phyloP scores from a whole-genome alignment of 2,329 filamentous ascomycete genomes.

The Arachnomyces sp. region DNA sequence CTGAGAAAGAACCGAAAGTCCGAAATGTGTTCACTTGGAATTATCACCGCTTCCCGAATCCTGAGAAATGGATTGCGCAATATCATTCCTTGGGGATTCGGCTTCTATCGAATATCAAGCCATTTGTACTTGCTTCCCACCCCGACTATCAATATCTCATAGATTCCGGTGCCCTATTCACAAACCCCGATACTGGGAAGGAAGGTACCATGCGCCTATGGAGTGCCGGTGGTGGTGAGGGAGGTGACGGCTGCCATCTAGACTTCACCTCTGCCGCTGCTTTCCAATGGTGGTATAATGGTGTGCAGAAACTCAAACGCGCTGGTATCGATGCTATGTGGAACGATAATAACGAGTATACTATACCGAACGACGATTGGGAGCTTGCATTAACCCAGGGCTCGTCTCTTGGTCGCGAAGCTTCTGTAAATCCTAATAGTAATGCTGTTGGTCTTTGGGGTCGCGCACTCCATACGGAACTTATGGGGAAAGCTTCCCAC shows the following conservation, averaged over 20 bases:
- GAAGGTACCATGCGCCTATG: slow-evolving; percentile 58
- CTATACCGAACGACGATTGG: slow-evolving; percentile 59
- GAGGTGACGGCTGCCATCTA: slow-evolving; percentile 62
- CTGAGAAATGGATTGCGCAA: slow-evolving; percentile 54
- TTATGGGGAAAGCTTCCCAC: slow-evolving; percentile 64
- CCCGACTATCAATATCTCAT: slow-evolving; percentile 58
- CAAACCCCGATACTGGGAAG: slow-evolving; percentile 45
- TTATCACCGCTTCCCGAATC: slow-evolving; percentile 60
- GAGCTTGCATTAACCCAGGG: slow-evolving; percentile 49
- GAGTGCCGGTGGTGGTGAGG: slow-evolving; percentile 65
- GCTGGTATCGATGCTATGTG: slow-evolving; percentile 66
- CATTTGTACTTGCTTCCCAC: slow-evolving; percentile 60
- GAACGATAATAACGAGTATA: slow-evolving; percentile 76
- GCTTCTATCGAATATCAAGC: slow-evolving; percentile 65
- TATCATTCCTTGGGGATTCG: slow-evolving; percentile 60
- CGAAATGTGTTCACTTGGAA: slow-evolving; percentile 69
- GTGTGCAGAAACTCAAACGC: slow-evolving; percentile 54
- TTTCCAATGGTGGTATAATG: slow-evolving; percentile 65
- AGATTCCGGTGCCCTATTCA: slow-evolving; percentile 56
- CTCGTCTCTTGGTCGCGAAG: slow-evolving; percentile 25
- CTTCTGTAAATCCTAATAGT: slow-evolving; percentile 28
- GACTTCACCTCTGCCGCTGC: slow-evolving; percentile 63
- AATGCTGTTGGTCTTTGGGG: slow-evolving; percentile 62
- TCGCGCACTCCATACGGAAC: slow-evolving; percentile 60
- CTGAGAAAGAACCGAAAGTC: slow-evolving; percentile 60